Percentiles rank a stretch among this genome's conserved stretches.
Evolutionary conservation across 768 basidiomycete species (phyloP).

Genomic region (Hemileccinum impolitum): DNA sequence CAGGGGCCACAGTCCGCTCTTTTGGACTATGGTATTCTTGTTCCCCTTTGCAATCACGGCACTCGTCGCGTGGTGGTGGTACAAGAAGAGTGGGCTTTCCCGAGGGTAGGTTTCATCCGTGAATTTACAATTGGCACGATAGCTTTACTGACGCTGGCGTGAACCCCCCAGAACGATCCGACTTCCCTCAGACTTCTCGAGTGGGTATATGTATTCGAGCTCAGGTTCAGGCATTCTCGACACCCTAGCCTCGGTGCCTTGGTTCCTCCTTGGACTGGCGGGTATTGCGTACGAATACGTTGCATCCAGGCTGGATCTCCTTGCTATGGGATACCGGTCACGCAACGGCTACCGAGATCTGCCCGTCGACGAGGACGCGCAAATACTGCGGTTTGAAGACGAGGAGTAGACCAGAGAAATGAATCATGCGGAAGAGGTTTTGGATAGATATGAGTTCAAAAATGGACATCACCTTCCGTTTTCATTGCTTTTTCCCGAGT

Average conservation of each 20-base stretch:
- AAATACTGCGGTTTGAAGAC: constrained; percentile 81
- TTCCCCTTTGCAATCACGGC: constrained; percentile 77
- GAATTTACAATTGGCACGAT: background rate
- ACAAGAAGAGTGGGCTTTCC: constrained; percentile 64
- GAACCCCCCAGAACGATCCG: constrained; percentile 60
- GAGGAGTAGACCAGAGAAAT: constrained; percentile 43
- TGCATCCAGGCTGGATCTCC: constrained; percentile 41
- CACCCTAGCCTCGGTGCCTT: constrained; percentile 85
- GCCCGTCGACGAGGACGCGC: constrained; percentile 85
- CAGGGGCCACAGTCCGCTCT: constrained; percentile 64
- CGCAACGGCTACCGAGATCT: constrained; percentile 73
- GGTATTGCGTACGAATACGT: constrained; percentile 73
- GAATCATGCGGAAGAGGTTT: background rate
- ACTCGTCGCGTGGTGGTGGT: constrained; percentile 79
- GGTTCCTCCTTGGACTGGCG: constrained; percentile 78
- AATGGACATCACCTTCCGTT: no score
- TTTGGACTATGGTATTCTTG: constrained; percentile 79
- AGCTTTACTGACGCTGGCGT: constrained; percentile 5
- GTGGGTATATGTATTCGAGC: constrained; percentile 27
- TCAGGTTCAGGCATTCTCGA: constrained; percentile 51
- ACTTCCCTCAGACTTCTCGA: constrained; percentile 51
- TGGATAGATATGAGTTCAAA: background rate
- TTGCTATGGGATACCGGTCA: constrained; percentile 39
- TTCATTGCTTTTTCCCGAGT: no score
- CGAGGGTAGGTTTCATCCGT: constrained; percentile 57